Percentiles rank a stretch among this genome's conserved stretches.
Conservation (phyloP, 768 basidiomycete genomes). For the Rhodotorula sphaerocarpa region DNA sequence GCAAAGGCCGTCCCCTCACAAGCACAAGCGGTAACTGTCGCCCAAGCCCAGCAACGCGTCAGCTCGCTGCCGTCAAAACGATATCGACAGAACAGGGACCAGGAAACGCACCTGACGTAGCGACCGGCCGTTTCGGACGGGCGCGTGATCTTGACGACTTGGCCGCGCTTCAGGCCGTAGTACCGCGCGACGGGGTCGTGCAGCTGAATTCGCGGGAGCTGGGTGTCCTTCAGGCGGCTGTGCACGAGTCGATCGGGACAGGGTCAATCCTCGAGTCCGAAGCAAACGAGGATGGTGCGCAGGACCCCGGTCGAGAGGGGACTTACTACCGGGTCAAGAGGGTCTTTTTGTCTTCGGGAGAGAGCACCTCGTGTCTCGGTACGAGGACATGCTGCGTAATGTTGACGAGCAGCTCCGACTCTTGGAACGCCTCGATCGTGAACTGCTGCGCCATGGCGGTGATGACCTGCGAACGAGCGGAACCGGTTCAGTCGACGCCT, state of each 20-base stretch:
- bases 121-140: slow-evolving; percentile 94
- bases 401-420: slow-evolving; percentile 91
- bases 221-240: slow-evolving; percentile 95
- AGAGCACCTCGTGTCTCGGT: slow-evolving; percentile 81
- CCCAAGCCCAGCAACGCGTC: too few relatives aligned
- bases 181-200: slow-evolving; percentile 97
- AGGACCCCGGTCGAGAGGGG: background rate
- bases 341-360: slow-evolving; percentile 71
- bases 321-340: slow-evolving; percentile 89
- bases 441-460: slow-evolving; percentile 78
- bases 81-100: too few relatives aligned
- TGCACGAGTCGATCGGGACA: background rate
- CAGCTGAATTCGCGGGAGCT: slow-evolving; percentile 90
- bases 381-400: slow-evolving; percentile 94
- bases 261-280: background rate
- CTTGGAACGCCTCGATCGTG: slow-evolving; percentile 89
- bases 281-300: background rate
- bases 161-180: slow-evolving; percentile 87
- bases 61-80: too few relatives aligned
- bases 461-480: slow-evolving; percentile 59
- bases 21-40: slow-evolving; percentile 17
- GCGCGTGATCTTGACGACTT: slow-evolving; percentile 96
- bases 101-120: slow-evolving; percentile 46
- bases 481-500: background rate
- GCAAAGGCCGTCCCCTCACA: too few relatives aligned